These are phyloP conservation scores for Bonia amplexicaulis DNA, from an alignment of 176 grass and related monocot genomes.

Conservation along the genomic window DNA sequence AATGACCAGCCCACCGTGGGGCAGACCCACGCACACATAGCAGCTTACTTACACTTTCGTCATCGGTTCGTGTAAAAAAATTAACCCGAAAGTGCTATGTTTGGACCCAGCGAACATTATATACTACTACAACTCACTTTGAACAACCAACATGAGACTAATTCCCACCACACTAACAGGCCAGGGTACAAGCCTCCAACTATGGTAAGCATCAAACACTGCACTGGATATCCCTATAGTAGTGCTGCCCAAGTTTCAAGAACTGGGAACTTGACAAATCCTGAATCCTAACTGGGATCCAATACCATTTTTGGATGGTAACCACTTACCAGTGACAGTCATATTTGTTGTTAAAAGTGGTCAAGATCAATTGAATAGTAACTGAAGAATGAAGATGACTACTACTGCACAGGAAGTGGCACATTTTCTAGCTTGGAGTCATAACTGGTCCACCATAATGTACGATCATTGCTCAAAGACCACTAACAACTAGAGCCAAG, in stretches of 20 bases:
- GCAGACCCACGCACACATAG: no score
- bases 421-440: constrained; percentile 12
- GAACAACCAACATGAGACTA: no score
- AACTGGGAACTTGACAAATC: not conserved
- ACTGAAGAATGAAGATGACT: not conserved
- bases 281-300: not conserved
- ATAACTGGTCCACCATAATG: not conserved
- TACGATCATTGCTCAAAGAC: not conserved
- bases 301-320: not conserved
- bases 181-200: not conserved
- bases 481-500: not conserved
- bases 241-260: not conserved
- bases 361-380: not conserved
- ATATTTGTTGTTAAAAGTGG: not conserved
- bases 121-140: no score
- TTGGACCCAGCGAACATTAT: no score
- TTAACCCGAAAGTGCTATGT: no score
- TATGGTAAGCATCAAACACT: not conserved
- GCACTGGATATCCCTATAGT: not conserved
- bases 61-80: no score
- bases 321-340: not conserved
- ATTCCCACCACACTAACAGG: no score
- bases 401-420: not conserved
- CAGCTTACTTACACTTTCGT: no score
- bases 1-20: no score